Evolutionary conservation across 163 green algal genomes (phyloP), one percentile per base, ranked within the genome.

Genomic region (Coccomyxa subellipsoidea): DNA sequence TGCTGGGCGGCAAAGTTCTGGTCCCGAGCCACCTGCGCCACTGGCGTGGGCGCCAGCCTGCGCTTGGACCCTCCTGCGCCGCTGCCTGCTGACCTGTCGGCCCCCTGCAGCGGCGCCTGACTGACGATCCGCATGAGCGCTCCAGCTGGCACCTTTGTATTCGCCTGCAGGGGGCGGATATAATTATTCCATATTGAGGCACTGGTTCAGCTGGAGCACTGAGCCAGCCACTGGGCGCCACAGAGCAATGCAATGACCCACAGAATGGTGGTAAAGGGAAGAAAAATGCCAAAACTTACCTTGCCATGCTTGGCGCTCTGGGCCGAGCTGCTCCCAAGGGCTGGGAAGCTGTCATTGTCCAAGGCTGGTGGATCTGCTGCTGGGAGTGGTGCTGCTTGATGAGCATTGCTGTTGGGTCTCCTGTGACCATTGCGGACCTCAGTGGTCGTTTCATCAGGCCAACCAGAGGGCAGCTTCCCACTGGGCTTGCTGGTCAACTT

Each of bases 71-170:
- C 66, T 4, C 21, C 66, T n/a, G 7, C 66, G 8, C 66, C 4
- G 66, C 47, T 18, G 47, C 15, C 5, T 59, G 66, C 66, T 36
- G 66, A 73, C 2, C 10, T 73, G 1, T 34, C 66, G 27, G 66
- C 66, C n/a, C 21, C 18, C 1, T 32, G 66, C 1, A 73, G 66
- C 27, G 66, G 66, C 32, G 66, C 27, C n/a, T 34, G 66, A 23
- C 66, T 73, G 29, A 73, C 66, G 32, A 73, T 73, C 2, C 66
- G 66, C 66, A 73, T 73, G 29, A 73, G 66, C 66, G 66, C 66
- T 8, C n/a, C 29, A 36, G 66, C 29, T 4, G 66, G 66, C 18
- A 34, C 66, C 66, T n/a, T 32, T 27, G 66, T 23, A 32, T n/a
- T 73, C 32, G 66, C 66, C 27, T 73, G 66, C 66, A 73, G 12